Percentiles rank a stretch among this genome's conserved stretches.
These are phyloP conservation scores for Suhomyces ambrosiae DNA, from an alignment of 1,139 yeast genomes.

Conservation along the genomic window DNA sequence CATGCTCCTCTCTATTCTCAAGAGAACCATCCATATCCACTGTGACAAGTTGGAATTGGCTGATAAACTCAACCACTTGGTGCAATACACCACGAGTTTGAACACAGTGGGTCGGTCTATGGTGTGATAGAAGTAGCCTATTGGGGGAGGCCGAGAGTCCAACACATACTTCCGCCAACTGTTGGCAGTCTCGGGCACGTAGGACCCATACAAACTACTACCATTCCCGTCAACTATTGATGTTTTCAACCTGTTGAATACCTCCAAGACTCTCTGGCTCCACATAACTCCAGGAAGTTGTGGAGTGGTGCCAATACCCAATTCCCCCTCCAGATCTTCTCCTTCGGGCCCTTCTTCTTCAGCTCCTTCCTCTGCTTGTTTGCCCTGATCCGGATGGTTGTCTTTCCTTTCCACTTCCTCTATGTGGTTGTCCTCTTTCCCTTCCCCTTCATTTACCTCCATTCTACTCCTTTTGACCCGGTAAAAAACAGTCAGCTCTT, in stretches of 20 bases:
- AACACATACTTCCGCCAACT: conserved; percentile 37
- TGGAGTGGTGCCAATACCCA: too few relatives aligned
- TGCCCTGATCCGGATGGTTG: too few relatives aligned
- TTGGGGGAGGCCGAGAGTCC: conserved; percentile 32
- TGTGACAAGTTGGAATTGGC: conserved; percentile 31
- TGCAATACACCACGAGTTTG: conserved; percentile 37
- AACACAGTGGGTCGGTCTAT: conserved; percentile 39
- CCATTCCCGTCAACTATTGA: background rate
- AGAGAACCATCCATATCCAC: conserved; percentile 42
- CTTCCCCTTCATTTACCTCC: too few relatives aligned
- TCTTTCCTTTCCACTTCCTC: too few relatives aligned
- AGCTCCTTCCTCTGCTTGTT: too few relatives aligned
- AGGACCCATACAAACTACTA: background rate
- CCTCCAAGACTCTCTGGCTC: conserved; percentile 3
- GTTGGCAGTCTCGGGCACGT: conserved; percentile 30
- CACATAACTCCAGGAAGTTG: too few relatives aligned
- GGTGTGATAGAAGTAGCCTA: conserved; percentile 21
- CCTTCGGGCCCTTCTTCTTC: too few relatives aligned
- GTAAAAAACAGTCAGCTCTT: conserved; percentile 23
- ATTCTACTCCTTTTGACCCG: too few relatives aligned
- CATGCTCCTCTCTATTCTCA: conserved; percentile 37
- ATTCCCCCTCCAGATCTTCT: too few relatives aligned
- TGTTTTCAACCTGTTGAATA: conserved; percentile 8
- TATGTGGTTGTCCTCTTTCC: conserved; percentile 4
- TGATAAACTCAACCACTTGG: conserved; percentile 42